A percentile compares a stretch with the other conserved stretches of the same genome.
Conservation (phyloP, 352 stramenopile species). For the Pythium apleroticum region DNA sequence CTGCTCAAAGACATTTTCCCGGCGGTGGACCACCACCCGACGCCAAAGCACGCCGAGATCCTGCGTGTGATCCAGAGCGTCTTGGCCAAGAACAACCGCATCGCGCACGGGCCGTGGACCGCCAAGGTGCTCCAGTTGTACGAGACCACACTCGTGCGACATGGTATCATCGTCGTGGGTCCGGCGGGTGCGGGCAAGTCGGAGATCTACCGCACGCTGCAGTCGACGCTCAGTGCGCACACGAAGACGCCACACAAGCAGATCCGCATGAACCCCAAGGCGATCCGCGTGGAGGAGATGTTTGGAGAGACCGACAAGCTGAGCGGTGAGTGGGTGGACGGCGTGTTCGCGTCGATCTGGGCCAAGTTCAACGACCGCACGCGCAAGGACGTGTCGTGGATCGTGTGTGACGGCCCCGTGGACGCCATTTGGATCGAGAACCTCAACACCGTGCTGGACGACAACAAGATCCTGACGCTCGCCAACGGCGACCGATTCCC, state of each 20-base stretch:
- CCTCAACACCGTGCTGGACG: constrained; percentile 97
- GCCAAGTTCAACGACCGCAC: constrained; percentile 97
- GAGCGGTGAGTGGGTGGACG: constrained; percentile 96
- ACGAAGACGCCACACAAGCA: constrained; percentile 94
- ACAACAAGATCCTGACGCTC: constrained; percentile 97
- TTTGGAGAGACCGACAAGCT: constrained; percentile 96
- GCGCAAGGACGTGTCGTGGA: constrained; percentile 98
- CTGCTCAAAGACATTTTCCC: constrained; percentile 97
- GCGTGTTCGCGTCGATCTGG: constrained; percentile 98
- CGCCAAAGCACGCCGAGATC: constrained; percentile 88
- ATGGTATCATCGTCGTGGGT: constrained; percentile 98
- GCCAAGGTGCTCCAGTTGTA: constrained; percentile 97
- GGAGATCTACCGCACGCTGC: constrained; percentile 94
- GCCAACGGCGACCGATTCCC: constrained; percentile 96
- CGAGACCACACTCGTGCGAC: constrained; percentile 96
- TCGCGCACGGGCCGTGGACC: constrained; percentile 77
- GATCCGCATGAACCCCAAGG: constrained; percentile 96
- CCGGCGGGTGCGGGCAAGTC: constrained; percentile 96
- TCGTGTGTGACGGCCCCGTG: constrained; percentile 95
- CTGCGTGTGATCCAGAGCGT: constrained; percentile 61
- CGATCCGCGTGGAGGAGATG: constrained; percentile 97
- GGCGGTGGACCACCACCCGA: constrained; percentile 70
- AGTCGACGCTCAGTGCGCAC: constrained; percentile 90
- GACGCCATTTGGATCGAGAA: constrained; percentile 99
- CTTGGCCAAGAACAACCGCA: constrained; percentile 62